A percentile compares a stretch with the other conserved stretches of the same genome.
These are phyloP conservation scores for Podospora anserina DNA, from an alignment of 495 filamentous ascomycete species.

Conservation along the genomic window DNA sequence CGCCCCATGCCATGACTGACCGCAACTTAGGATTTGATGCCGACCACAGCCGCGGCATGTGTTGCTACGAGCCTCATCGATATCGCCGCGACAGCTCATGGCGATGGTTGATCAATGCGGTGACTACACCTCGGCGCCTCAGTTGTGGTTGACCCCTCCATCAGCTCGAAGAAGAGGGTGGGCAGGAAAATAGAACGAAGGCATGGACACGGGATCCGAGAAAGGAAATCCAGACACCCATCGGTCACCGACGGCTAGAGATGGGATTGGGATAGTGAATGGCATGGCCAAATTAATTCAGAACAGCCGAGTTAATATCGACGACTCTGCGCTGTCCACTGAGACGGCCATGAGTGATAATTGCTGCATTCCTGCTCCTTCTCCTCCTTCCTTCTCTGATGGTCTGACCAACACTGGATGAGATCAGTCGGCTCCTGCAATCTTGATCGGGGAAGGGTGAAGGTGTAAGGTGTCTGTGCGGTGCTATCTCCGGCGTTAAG, in stretches of 20 bases:
- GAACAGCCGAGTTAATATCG: slow-evolving; percentile 32
- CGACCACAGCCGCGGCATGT: slow-evolving; percentile 15
- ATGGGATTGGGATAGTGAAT: slow-evolving; percentile 28
- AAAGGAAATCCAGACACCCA: slow-evolving; percentile 13
- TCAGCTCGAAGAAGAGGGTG: slow-evolving; percentile 9
- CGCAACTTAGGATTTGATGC: slow-evolving; percentile 28
- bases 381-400: slow-evolving; percentile 1
- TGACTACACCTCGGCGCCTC: slow-evolving; percentile 11
- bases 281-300: slow-evolving; percentile 33
- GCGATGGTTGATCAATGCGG: slow-evolving; percentile 25
- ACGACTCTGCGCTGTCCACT: slow-evolving; percentile 26
- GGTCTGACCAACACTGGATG: background rate
- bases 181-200: slow-evolving; percentile 4
- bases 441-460: background rate
- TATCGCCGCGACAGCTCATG: slow-evolving; percentile 18
- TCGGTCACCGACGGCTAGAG: slow-evolving; percentile 27
- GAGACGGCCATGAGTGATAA: background rate
- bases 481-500: slow-evolving; percentile 12
- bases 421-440: background rate
- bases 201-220: slow-evolving; percentile 7
- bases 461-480: slow-evolving; percentile 15
- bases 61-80: slow-evolving; percentile 12
- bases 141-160: slow-evolving; percentile 10
- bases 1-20: slow-evolving; percentile 12
- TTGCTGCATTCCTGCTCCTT: background rate